A percentile compares a stretch with the other conserved stretches of the same genome.
phyloP scores from a whole-genome alignment of 2,329 filamentous ascomycete species.

The Trichoderma breve region DNA sequence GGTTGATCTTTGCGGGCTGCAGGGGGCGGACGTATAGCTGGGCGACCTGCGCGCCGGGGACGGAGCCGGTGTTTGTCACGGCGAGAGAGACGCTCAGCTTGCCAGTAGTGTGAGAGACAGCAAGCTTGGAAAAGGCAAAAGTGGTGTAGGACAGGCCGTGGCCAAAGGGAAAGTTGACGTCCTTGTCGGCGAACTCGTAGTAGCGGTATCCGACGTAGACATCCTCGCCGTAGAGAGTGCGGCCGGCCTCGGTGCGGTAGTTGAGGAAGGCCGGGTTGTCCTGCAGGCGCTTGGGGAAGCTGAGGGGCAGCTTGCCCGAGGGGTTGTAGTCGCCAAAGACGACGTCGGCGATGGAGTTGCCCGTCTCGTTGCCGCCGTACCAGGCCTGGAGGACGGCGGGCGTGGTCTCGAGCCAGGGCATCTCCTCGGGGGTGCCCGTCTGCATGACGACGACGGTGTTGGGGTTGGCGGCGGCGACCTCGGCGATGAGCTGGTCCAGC shows the following conservation, averaged over 20 bases:
- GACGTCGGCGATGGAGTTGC: constrained; percentile 76
- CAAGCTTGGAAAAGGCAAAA: constrained; percentile 57
- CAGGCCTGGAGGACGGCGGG: constrained; percentile 69
- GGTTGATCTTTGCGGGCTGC: constrained; percentile 52
- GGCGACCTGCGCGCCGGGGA: constrained; percentile 53
- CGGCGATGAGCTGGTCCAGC: constrained; percentile 66
- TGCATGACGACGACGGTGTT: constrained; percentile 73
- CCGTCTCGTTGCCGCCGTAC: constrained; percentile 86
- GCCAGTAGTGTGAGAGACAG: constrained; percentile 45
- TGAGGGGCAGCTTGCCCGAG: constrained; percentile 70
- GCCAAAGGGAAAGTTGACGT: constrained; percentile 73
- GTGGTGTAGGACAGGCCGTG: constrained; percentile 76
- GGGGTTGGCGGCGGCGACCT: constrained; percentile 64
- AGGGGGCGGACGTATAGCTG: constrained; percentile 57
- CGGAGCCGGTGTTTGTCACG: constrained; percentile 60
- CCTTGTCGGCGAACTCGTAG: constrained; percentile 68
- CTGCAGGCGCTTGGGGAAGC: constrained; percentile 64
- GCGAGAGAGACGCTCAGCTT: constrained; percentile 49
- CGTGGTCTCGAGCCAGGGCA: constrained; percentile 64
- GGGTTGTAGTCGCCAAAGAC: constrained; percentile 73
- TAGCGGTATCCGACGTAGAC: constrained; percentile 79
- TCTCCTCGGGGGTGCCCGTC: constrained; percentile 70
- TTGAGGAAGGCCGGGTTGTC: constrained; percentile 77
- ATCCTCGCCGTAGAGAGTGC: constrained; percentile 75
- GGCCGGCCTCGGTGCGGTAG: constrained; percentile 66